phyloP scores from a whole-genome alignment of 306 rosid species.

The Prunus mira region DNA sequence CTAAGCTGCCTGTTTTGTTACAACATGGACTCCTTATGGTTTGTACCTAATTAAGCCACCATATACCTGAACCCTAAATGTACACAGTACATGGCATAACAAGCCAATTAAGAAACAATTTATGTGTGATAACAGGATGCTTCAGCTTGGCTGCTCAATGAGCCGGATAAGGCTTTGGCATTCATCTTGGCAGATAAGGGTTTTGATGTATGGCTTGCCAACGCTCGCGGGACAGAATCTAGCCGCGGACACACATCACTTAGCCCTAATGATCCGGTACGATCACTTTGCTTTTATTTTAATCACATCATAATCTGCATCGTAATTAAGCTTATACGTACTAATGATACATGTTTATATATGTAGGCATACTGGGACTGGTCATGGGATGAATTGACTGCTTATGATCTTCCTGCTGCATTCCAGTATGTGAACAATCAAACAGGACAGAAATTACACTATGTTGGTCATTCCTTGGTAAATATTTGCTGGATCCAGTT shows the following conservation, averaged over 20 bases:
- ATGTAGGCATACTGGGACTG: conserved; percentile 59
- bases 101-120: too few species aligned
- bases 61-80: too few species aligned
- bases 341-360: neutral
- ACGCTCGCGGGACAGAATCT: conserved; percentile 49
- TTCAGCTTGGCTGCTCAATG: too few species aligned
- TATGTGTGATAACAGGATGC: too few species aligned
- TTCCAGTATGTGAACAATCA: conserved; percentile 41
- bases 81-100: too few species aligned
- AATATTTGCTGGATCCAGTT: conserved; percentile 21
- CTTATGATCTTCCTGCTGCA: conserved; percentile 58
- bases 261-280: conserved; percentile 32
- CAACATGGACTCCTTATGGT: conserved; percentile 62
- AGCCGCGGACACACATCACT: conserved; percentile 42
- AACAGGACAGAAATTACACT: conserved; percentile 50
- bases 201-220: conserved; percentile 71
- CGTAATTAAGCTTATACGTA: neutral
- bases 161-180: too few species aligned
- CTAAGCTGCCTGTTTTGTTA: conserved; percentile 42
- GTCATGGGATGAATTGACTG: conserved; percentile 69
- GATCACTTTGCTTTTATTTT: too few species aligned
- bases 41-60: neutral
- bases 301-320: neutral
- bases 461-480: conserved; percentile 68
- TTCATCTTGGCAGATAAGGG: conserved; percentile 46